Base-by-base conservation (phyloP, 1,284 basidiomycete species). In the Ustilago xerochloae region DNA sequence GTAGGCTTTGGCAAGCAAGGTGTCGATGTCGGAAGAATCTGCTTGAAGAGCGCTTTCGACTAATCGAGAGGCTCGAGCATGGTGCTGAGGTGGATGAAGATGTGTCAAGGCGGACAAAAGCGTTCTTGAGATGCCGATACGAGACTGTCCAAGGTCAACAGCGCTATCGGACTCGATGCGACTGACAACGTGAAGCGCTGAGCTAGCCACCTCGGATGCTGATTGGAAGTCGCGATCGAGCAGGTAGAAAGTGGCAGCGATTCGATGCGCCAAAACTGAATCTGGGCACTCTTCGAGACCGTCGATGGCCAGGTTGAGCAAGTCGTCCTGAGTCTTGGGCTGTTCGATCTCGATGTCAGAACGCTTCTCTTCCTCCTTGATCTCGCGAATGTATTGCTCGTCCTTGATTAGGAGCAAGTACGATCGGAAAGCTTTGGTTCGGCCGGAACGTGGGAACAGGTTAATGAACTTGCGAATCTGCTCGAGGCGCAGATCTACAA, bases 71-170 rank as follows among this genome's bases (percentile, higher is more conserved):
- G 96, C 95, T 45, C 91, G 90, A 13, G 87, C 78, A 82, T 99
- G 96, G 78, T 97, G 91, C 79, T 94, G 94, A 0, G 96, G 96
- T 10, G 95, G 90, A 84, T 90, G 93, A 55, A 92, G 87, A 75
- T 97, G 91, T 1, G 94, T 92, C 16, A 97, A 87, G 4, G 92
- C 90, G 0, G 88, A 90, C 0, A 89, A 89, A 13, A 94, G 87
- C 6, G 88, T 86, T 7, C 89, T 86, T 55, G 91, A 89, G 81
- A 94, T 86, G 49, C 88, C 87, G 22, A 94, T 84, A 0, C 91
- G 91, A 41, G 87, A 89, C 74, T 93, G 91, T 1, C 91, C 88
- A 1, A 90, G 88, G 50, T 89, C 88, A 56, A 93, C 89, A 0
- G 90, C 89, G 66, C 90, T 91, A 46, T 90, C 52, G 12, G 22